A percentile compares a stretch with the other conserved stretches of the same genome.
Conservation (phyloP, 257 asterid species). For the Capsicum rhomboideum region DNA sequence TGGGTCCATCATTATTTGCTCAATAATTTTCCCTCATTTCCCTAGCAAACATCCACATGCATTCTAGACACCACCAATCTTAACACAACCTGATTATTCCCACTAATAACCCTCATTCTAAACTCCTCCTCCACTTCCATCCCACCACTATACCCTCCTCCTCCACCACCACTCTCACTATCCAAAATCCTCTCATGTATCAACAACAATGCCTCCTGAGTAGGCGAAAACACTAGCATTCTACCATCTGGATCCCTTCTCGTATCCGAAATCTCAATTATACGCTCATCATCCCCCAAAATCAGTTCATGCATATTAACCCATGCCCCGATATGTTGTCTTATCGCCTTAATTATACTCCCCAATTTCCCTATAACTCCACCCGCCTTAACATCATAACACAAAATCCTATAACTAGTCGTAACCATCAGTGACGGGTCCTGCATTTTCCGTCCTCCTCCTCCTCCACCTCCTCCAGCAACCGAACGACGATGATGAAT, state of each 20-base stretch:
- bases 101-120: conserved; percentile 15
- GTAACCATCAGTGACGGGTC: conserved; percentile 63
- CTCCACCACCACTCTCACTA: conserved; percentile 42
- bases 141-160: conserved; percentile 41
- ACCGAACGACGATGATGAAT: too few species aligned
- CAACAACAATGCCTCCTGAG: conserved; percentile 83
- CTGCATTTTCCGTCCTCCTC: conserved; percentile 45
- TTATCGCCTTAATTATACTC: conserved; percentile 70
- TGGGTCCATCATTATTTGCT: conserved; percentile 72
- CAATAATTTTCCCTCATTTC: conserved; percentile 92
- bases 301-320: conserved; percentile 77
- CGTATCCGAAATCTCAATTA: conserved; percentile 78
- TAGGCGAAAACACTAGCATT: conserved; percentile 63
- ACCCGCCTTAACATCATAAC: conserved; percentile 80
- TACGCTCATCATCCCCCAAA: conserved; percentile 84
- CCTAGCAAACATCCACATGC: conserved; percentile 89
- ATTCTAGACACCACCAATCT: conserved; percentile 81
- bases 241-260: conserved; percentile 72
- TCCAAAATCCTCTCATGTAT: conserved; percentile 88
- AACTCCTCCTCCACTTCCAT: conserved; percentile 36
- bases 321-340: conserved; percentile 95
- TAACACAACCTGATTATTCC: conserved; percentile 47
- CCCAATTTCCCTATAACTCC: conserved; percentile 96
- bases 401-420: conserved; percentile 70
- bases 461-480: conserved; percentile 27